These are phyloP conservation scores for Samsoniella hepiali DNA, from an alignment of 2,329 filamentous ascomycete genomes.

Conservation along the genomic window DNA sequence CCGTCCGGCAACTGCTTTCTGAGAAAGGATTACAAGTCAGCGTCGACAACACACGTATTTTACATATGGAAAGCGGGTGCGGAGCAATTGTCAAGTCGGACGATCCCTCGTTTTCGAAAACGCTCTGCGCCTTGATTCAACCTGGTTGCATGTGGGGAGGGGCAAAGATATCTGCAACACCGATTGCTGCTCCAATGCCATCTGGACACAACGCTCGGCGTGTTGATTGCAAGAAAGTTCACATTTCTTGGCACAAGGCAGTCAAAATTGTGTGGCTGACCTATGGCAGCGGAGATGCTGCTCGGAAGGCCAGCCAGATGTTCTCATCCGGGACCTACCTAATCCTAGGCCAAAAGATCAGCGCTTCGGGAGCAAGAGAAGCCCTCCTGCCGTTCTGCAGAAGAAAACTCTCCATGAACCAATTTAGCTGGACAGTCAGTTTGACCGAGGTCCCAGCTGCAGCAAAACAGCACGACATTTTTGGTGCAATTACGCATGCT, in stretches of 20 bases:
- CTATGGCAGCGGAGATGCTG: constrained; percentile 25
- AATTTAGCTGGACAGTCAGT: not conserved
- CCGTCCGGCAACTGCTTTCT: constrained; percentile 25
- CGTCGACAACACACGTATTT: not conserved
- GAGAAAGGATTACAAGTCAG: not conserved
- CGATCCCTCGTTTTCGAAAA: not conserved
- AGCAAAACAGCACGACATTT: constrained; percentile 4
- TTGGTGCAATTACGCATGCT: not conserved
- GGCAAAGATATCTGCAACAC: not conserved
- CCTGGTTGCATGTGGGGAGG: not conserved
- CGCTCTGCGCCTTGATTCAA: not conserved
- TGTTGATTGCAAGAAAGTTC: constrained; percentile 34
- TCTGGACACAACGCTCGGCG: constrained; percentile 27
- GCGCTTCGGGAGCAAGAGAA: not conserved
- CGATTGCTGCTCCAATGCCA: constrained; percentile 23
- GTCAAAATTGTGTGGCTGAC: constrained; percentile 28
- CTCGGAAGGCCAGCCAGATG: constrained; percentile 22
- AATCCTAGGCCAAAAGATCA: constrained; percentile 23
- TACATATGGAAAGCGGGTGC: not conserved
- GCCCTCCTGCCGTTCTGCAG: no score
- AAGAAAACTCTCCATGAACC: not conserved
- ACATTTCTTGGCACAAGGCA: constrained; percentile 37
- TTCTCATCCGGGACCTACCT: constrained; percentile 27
- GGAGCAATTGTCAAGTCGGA: not conserved
- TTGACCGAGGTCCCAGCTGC: not conserved